phyloP scores from a whole-genome alignment of 2,329 filamentous ascomycete genomes.

The Fusarium sp. region DNA sequence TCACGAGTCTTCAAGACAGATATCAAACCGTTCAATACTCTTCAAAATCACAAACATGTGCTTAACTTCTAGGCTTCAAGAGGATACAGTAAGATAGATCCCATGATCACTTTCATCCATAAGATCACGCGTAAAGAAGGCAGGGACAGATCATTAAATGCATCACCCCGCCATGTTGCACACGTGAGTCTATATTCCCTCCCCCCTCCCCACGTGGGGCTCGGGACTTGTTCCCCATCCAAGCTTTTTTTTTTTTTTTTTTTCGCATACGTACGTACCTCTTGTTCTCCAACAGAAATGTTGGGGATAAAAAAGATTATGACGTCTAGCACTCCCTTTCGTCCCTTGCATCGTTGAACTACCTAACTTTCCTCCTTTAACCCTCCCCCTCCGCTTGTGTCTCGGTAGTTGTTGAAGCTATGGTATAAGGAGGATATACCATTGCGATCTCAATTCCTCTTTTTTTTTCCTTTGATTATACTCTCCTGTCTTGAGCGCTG shows the following conservation, averaged over 20 bases:
- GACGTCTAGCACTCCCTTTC: slow-evolving; percentile 22
- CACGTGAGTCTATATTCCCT: slow-evolving; percentile 3
- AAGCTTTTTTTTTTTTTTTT: slow-evolving; percentile 30
- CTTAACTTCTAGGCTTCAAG: not conserved
- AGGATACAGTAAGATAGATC: not conserved
- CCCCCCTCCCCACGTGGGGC: slow-evolving; percentile 32
- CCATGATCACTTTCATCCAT: not conserved
- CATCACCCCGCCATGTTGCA: slow-evolving; percentile 23
- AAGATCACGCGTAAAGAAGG: not conserved
- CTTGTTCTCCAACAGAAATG: slow-evolving; percentile 38
- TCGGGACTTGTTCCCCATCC: slow-evolving; percentile 20
- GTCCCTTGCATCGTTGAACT: not conserved
- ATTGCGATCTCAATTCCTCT: slow-evolving; percentile 1
- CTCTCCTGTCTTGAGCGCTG: not conserved
- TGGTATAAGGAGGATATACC: slow-evolving; percentile 25
- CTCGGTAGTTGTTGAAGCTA: slow-evolving; percentile 19
- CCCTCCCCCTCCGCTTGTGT: not conserved
- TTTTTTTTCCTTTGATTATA: no score
- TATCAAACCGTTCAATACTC: not conserved
- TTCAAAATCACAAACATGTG: not conserved
- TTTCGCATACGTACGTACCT: no score
- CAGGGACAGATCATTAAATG: not conserved
- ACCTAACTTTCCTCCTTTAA: no score
- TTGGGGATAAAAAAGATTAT: slow-evolving; percentile 32
- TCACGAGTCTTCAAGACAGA: not conserved